Conservation (phyloP, 257 asterid genomes). For the Anisodus tanguticus region DNA sequence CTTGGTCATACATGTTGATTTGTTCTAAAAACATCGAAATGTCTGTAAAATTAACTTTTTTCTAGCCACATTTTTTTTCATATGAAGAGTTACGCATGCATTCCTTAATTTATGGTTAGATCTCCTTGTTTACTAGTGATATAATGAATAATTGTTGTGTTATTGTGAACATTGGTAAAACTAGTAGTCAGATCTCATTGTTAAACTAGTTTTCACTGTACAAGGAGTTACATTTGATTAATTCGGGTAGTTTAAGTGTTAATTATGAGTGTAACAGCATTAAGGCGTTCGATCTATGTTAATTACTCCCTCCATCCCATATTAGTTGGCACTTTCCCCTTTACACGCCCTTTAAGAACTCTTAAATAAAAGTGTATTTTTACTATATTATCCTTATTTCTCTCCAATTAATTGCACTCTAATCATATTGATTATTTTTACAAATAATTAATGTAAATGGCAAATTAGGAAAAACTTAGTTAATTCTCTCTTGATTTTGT, state of each 20-base stretch:
- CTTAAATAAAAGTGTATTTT: no score
- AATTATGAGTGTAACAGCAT: neutral
- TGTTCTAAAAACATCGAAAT: no score
- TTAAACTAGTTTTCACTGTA: neutral
- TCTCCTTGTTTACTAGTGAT: neutral
- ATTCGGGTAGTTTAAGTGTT: neutral
- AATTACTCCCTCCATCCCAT: neutral
- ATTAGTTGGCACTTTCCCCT: no score
- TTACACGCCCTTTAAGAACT: no score
- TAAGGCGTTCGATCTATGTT: neutral
- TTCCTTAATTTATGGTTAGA: neutral
- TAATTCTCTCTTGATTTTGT: no score
- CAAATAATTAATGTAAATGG: no score
- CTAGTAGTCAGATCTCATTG: neutral
- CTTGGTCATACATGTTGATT: neutral
- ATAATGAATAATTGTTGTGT: neutral
- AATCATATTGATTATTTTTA: no score
- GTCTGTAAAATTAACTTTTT: neutral
- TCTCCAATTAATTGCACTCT: no score
- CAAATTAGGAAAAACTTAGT: no score
- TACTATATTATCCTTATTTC: no score
- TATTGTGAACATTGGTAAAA: neutral
- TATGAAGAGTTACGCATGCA: neutral
- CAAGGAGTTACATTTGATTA: neutral
- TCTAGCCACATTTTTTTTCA: no score